Conservation (phyloP, 805 yeast species). For the Starmerella sp. region DNA sequence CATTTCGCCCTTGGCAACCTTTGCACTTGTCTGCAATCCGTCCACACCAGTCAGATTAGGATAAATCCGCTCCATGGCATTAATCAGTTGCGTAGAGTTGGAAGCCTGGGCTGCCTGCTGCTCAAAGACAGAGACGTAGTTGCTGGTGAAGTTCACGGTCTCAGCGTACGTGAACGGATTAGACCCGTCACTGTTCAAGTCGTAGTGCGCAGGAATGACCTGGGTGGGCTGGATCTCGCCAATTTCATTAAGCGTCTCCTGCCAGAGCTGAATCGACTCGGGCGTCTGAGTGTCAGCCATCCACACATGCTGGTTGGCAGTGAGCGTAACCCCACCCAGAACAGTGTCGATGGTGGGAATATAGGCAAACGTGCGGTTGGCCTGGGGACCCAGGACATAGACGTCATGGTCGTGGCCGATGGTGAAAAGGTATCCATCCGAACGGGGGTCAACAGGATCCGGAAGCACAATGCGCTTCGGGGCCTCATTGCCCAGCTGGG, state of each 20-base stretch:
- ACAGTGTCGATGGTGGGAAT: conserved; percentile 1
- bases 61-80: neutral
- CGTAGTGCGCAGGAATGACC: conserved; percentile 1
- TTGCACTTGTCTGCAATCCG: neutral
- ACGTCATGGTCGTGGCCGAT: neutral
- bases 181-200: neutral
- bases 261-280: neutral
- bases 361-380: neutral
- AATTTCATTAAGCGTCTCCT: neutral
- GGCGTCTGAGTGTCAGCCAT: conserved; percentile 2
- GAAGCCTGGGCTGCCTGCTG: neutral
- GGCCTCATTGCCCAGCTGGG: conserved; percentile 1
- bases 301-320: conserved; percentile 3
- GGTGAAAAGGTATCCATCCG: neutral
- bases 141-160: neutral
- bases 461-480: neutral
- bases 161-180: neutral
- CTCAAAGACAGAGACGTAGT: neutral
- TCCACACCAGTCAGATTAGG: neutral
- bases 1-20: conserved; percentile 1
- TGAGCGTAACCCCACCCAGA: neutral
- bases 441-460: neutral
- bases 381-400: neutral
- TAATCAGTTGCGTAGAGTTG: neutral
- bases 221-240: neutral